Evolutionary conservation across 345 rosid species (phyloP), one percentile per base, ranked within the genome.

Genomic region (Cardamine chenopodiifolia): DNA sequence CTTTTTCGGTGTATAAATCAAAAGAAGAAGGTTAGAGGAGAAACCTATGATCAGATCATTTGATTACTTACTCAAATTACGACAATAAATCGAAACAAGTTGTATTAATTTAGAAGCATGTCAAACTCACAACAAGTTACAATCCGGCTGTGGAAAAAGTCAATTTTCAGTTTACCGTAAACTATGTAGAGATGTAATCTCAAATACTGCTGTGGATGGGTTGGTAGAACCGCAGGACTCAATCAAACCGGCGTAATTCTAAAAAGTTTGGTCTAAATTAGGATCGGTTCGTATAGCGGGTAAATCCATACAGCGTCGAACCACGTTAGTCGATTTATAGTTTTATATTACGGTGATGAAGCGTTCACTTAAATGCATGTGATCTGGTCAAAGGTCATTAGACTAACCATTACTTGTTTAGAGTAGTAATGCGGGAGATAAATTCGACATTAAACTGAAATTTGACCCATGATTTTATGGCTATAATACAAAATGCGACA

Each of bases 391-490:
- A 58, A 44, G 19, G 48, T 64, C 35, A 54, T 44, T 64, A 55
- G 19, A 22, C 56, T 64, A 64, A 23, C 42, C 56, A 52, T 40
- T 37, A 62, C 1, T 25, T 25, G 50, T 50, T 66, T 22, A 22
- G 3, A 25, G 23, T 61, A 50, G 59, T 5, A 25, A 61, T 61
- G 54, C 62, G 54, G 62, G 22, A 14, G 63, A 2, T 25, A 64
- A 17, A 31, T 8, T 72, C 31, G 39, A 35, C 49, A 18, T 7
- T 2, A 9, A 34, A 48, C 60, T 20, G 62, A 53, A 72, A 6
- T 29, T 72, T 62, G 70, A 72, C 65, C 20, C 47, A 28, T 54
- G 47, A 20, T 22, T 74, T 25, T 45, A 1, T 25, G 35, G 64
- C 9, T 73, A 8, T 22, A 39, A 15, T 14, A 14, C 64, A 73